phyloP scores from a whole-genome alignment of 176 grass and related monocot genomes.

The Bromus sterilis region DNA sequence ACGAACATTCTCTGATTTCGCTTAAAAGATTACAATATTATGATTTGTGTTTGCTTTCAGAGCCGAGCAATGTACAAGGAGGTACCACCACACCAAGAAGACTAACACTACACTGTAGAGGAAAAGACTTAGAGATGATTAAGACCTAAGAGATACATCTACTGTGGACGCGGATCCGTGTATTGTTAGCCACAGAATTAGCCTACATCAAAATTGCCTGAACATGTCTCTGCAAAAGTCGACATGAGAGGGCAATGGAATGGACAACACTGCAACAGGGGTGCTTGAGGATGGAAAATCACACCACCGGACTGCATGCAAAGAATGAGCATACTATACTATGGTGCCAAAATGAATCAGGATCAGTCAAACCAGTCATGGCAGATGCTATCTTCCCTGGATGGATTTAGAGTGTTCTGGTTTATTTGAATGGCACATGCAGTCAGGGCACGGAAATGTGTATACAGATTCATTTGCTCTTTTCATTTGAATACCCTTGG shows the following conservation, averaged over 20 bases:
- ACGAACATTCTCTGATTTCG: not conserved
- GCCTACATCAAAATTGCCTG: conserved; percentile 15
- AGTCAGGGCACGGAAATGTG: conserved; percentile 78
- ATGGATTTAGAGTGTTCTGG: conserved; percentile 45
- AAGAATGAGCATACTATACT: conserved; percentile 56
- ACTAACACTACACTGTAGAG: not conserved
- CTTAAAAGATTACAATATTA: conserved; percentile 19
- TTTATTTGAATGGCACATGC: conserved; percentile 81
- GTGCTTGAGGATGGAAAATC: conserved; percentile 20
- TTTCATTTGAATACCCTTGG: conserved; percentile 89
- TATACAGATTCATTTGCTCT: conserved; percentile 91
- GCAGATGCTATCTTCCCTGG: conserved; percentile 49
- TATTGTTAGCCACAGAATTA: conserved; percentile 42
- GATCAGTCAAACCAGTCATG: conserved; percentile 39
- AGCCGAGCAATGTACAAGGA: conserved; percentile 26
- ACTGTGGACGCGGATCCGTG: not conserved
- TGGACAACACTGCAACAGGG: conserved; percentile 12
- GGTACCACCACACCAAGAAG: conserved; percentile 13
- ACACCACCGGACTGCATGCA: conserved; percentile 39
- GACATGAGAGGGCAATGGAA: conserved; percentile 11
- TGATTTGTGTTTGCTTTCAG: not conserved
- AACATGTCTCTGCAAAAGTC: conserved; percentile 10
- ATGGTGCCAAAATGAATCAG: conserved; percentile 18
- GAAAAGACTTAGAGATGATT: conserved; percentile 12
- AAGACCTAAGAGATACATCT: conserved; percentile 14